These are phyloP conservation scores for Trichoderma sp. DNA, from an alignment of 2,329 filamentous ascomycete genomes.

Conservation along the genomic window DNA sequence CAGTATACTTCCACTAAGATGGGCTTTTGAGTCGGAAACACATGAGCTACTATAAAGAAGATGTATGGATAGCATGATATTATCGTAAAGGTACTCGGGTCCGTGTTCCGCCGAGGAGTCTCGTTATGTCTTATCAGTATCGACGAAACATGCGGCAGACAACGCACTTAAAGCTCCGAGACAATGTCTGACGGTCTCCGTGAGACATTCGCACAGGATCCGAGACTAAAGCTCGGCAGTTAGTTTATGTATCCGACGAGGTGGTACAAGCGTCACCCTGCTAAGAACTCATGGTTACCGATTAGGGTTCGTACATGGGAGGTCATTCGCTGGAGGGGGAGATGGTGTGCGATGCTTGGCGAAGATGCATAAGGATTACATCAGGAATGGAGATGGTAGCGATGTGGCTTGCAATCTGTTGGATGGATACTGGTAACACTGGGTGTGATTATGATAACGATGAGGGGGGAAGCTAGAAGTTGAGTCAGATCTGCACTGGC, in stretches of 20 bases:
- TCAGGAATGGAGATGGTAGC: background rate
- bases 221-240: background rate
- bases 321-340: constrained; percentile 7
- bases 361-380: background rate
- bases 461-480: background rate
- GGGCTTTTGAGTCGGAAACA: background rate
- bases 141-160: background rate
- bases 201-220: background rate
- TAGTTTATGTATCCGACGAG: background rate
- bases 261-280: background rate
- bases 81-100: background rate
- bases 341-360: background rate
- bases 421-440: background rate
- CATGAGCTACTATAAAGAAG: background rate
- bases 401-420: background rate
- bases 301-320: background rate
- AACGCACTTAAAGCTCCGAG: background rate
- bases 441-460: background rate
- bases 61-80: background rate
- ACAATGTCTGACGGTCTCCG: background rate
- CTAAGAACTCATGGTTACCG: background rate
- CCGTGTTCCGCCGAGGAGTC: background rate
- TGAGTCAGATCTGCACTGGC: background rate
- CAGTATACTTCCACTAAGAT: background rate
- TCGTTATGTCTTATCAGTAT: background rate